phyloP scores from a whole-genome alignment of 129 eudicot species.

The Rutidosis leptorrhynchoides region DNA sequence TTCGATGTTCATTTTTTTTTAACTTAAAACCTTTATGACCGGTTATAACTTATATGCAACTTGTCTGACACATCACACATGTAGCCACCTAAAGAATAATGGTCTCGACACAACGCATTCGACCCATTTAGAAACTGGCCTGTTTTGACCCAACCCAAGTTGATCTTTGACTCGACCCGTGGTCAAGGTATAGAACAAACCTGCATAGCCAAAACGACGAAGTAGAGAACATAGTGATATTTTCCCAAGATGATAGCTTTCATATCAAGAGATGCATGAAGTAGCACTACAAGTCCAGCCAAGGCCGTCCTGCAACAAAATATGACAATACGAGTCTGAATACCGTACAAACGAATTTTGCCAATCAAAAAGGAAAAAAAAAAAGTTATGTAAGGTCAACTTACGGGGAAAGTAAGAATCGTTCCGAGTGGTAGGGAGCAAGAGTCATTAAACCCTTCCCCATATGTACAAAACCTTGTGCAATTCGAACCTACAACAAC shows the following conservation, averaged over 20 bases:
- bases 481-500: constrained; percentile 78
- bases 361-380: neutral
- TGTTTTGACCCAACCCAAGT: too few species aligned
- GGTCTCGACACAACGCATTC: too few species aligned
- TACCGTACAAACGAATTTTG: neutral
- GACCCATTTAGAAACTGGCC: too few species aligned
- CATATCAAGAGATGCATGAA: constrained; percentile 95
- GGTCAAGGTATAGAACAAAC: too few species aligned
- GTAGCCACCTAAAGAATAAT: neutral
- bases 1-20: too few species aligned
- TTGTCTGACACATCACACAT: neutral
- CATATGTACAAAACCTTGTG: constrained; percentile 95
- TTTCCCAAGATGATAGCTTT: constrained; percentile 86
- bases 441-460: constrained; percentile 95
- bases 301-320: constrained; percentile 61
- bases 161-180: too few species aligned
- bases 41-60: neutral
- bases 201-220: constrained; percentile 92
- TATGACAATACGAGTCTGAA: neutral
- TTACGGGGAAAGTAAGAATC: constrained; percentile 90
- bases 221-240: constrained; percentile 90
- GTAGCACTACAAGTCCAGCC: constrained; percentile 71
- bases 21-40: neutral
- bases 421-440: constrained; percentile 92
- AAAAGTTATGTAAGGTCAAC: constrained; percentile 16